Base-by-base conservation (phyloP, 345 rosid species). In the Anastatica hierochuntica region DNA sequence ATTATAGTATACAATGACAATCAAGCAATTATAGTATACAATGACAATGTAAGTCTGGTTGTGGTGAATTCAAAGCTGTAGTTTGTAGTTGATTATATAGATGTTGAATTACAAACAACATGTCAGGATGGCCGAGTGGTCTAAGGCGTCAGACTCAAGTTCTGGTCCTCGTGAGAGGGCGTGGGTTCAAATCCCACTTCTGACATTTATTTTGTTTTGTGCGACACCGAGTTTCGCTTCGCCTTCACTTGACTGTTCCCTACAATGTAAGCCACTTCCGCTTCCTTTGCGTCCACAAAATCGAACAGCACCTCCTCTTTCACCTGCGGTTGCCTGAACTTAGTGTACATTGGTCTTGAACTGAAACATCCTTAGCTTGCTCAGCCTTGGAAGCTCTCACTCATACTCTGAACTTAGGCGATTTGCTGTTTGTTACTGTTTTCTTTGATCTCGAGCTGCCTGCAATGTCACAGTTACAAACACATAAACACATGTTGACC, bases 81-180 rank as follows among this genome's bases (percentile, higher is more conserved):
- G n/a, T n/a, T n/a, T n/a, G n/a, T n/a, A n/a, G n/a, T n/a, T n/a
- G n/a, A n/a, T n/a, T n/a, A n/a, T n/a, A n/a, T n/a, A n/a, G n/a
- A n/a, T n/a, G n/a, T n/a, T n/a, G n/a, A n/a, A n/a, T n/a, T n/a
- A n/a, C n/a, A n/a, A n/a, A n/a, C n/a, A n/a, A n/a, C n/a, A n/a
- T 21, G 90, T 80, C 82, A 80, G 80, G 80, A 72, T 79, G 84
- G 84, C 86, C 84, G 84, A 78, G 87, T 71, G 88, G 88, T 80
- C 85, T 77, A 81, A 78, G 81, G 81, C 85, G 85, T 81, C 83
- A 77, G 88, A 78, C 92, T 79, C 83, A 75, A 83, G 83, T 83
- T 78, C 77, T 80, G 81, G 78, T 78, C 82, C 34, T 70, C 74
- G 56, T 13, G 37, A 46, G 81, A 70, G 81, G 78, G 76, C 77